Conservation (phyloP, 129 eudicot genomes). For the Lonicera japonica region DNA sequence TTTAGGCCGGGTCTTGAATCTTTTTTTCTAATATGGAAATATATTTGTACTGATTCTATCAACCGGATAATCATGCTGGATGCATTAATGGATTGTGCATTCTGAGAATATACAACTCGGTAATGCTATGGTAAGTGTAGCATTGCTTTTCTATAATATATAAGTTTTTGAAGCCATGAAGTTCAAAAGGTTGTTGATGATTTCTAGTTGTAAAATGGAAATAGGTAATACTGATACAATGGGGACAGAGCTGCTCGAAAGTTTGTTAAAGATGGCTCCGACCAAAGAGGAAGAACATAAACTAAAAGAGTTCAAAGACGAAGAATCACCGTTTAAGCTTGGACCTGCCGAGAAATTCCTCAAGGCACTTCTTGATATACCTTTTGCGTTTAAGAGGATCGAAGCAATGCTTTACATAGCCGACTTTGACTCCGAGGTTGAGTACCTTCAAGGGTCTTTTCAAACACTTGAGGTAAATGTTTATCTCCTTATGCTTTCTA, state of each 20-base stretch:
- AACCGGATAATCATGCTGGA: no score
- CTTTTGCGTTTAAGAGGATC: constrained; percentile 71
- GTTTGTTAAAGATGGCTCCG: constrained; percentile 77
- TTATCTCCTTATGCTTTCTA: neutral
- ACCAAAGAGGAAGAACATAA: constrained; percentile 60
- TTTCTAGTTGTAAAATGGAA: no score
- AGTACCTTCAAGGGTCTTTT: constrained; percentile 62
- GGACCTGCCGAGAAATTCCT: constrained; percentile 76
- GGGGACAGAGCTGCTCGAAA: constrained; percentile 67
- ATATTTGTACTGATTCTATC: no score
- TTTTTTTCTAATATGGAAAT: no score
- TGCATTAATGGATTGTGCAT: no score
- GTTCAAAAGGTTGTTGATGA: no score
- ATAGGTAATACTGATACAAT: constrained; percentile 67
- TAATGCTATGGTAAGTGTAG: no score
- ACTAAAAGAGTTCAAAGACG: constrained; percentile 36
- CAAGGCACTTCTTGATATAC: constrained; percentile 61
- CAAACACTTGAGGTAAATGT: constrained; percentile 62
- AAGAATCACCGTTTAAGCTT: constrained; percentile 33
- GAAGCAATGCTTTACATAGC: constrained; percentile 80
- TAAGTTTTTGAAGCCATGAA: no score
- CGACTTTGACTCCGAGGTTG: constrained; percentile 64
- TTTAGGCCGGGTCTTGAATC: no score
- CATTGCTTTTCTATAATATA: no score
- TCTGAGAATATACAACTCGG: no score